Evolutionary conservation across 177 flowering plant genomes (phyloP).

Genomic region (Tripterygium wilfordii): DNA sequence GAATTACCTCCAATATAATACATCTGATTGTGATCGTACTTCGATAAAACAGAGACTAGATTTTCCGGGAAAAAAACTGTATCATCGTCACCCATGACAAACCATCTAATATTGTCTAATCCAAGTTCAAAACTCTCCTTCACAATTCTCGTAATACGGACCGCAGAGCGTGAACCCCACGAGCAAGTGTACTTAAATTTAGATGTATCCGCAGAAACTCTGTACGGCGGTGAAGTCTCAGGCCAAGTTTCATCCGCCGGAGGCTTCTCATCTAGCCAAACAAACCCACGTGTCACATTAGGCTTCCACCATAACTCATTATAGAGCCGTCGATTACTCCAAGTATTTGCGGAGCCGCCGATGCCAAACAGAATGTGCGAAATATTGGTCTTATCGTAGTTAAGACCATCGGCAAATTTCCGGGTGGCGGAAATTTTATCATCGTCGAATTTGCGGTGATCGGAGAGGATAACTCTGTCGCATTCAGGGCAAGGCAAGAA

Average conservation of each 20-base stretch:
- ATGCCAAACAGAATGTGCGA: conserved; percentile 66
- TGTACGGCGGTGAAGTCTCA: conserved; percentile 35
- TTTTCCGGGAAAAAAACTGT: conserved; percentile 58
- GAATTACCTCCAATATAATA: conserved; percentile 56
- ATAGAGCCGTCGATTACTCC: conserved; percentile 46
- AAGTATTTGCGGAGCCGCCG: conserved; percentile 47
- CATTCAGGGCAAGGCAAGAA: conserved; percentile 12
- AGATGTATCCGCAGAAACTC: conserved; percentile 41
- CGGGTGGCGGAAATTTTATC: too few species aligned
- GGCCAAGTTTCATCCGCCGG: conserved; percentile 30
- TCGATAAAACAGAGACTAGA: conserved; percentile 32
- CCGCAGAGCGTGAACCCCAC: conserved; percentile 40
- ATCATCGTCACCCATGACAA: conserved; percentile 71
- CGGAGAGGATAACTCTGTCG: background rate
- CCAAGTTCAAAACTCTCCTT: conserved; percentile 50
- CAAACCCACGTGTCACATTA: conserved; percentile 46
- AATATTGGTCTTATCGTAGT: conserved; percentile 29
- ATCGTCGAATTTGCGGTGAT: background rate
- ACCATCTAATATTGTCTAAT: conserved; percentile 48
- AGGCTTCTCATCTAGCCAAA: conserved; percentile 58
- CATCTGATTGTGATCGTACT: conserved; percentile 55
- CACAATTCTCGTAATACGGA: conserved; percentile 49
- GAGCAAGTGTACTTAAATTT: conserved; percentile 31
- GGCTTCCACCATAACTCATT: conserved; percentile 68
- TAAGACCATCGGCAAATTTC: background rate